phyloP scores from a whole-genome alignment of 495 filamentous ascomycete genomes.

The Cercophora newfieldiana region DNA sequence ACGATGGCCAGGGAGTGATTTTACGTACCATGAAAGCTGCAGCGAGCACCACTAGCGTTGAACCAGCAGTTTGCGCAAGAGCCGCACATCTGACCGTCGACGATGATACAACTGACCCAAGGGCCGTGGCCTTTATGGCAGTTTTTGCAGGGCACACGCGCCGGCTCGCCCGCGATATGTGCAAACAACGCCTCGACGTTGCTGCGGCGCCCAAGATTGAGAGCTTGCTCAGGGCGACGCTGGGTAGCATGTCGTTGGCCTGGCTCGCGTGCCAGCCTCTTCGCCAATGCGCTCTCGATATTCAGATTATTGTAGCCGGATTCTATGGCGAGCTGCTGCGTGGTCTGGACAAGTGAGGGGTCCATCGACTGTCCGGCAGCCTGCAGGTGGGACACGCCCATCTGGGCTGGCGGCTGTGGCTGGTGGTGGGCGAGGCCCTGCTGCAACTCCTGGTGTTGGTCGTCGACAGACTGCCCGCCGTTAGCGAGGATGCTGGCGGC shows the following conservation, averaged over 20 bases:
- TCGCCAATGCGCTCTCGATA: slow-evolving; percentile 49
- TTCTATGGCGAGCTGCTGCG: slow-evolving; percentile 42
- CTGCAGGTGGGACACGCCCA: slow-evolving; percentile 30
- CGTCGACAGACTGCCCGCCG: slow-evolving; percentile 27
- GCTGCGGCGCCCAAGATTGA: slow-evolving; percentile 48
- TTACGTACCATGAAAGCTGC: slow-evolving; percentile 52
- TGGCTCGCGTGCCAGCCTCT: slow-evolving; percentile 45
- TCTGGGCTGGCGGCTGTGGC: slow-evolving; percentile 24
- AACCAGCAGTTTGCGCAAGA: slow-evolving; percentile 57
- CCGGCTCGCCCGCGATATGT: slow-evolving; percentile 47
- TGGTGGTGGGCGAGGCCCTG: slow-evolving; percentile 23
- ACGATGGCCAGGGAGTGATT: neutral
- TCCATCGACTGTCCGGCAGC: slow-evolving; percentile 35
- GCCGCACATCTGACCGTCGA: slow-evolving; percentile 54
- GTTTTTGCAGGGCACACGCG: slow-evolving; percentile 49
- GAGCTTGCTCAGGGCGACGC: slow-evolving; percentile 45
- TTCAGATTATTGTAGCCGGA: slow-evolving; percentile 44
- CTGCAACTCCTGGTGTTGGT: slow-evolving; percentile 19
- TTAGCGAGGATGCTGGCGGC: slow-evolving; percentile 36
- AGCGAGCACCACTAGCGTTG: slow-evolving; percentile 50
- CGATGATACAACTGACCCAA: slow-evolving; percentile 48
- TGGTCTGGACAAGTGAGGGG: slow-evolving; percentile 35
- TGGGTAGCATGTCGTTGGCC: slow-evolving; percentile 47
- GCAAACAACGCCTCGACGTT: slow-evolving; percentile 54
- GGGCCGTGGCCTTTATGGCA: slow-evolving; percentile 54